phyloP scores from a whole-genome alignment of 768 basidiomycete genomes.

The Phylloporus sp. region DNA sequence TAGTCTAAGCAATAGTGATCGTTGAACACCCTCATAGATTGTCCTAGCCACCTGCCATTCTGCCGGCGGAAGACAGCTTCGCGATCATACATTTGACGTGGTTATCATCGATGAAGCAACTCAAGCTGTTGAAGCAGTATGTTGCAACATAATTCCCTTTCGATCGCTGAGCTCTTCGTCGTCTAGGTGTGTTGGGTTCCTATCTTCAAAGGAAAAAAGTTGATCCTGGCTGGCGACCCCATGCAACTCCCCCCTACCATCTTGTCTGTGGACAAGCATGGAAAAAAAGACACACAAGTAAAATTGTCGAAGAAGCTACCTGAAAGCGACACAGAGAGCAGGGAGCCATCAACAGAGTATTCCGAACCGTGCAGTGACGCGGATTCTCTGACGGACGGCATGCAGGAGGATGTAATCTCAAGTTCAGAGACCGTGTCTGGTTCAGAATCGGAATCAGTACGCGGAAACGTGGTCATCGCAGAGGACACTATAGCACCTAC shows the following conservation, averaged over 20 bases:
- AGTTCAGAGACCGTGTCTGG: slow-evolving; percentile 7
- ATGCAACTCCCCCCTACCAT: slow-evolving; percentile 95
- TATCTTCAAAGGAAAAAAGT: slow-evolving; percentile 84
- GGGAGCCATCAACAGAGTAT: neutral
- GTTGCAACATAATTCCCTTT: slow-evolving; percentile 14
- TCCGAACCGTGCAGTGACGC: neutral
- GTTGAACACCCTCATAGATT: slow-evolving; percentile 40
- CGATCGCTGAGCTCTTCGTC: neutral
- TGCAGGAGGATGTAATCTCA: slow-evolving; percentile 2
- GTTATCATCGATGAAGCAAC: slow-evolving; percentile 98
- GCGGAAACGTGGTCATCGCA: slow-evolving; percentile 17
- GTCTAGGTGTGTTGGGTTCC: slow-evolving; percentile 77
- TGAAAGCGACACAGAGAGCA: neutral
- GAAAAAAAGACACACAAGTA: slow-evolving; percentile 22
- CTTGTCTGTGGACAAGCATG: slow-evolving; percentile 54
- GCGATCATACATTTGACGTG: slow-evolving; percentile 79
- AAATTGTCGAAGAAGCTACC: neutral
- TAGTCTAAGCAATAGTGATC: neutral
- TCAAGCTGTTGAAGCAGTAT: slow-evolving; percentile 89
- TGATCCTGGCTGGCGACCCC: slow-evolving; percentile 91
- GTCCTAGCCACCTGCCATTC: slow-evolving; percentile 95
- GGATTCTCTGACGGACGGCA: neutral
- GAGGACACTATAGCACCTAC: slow-evolving; percentile 13
- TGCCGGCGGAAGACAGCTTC: slow-evolving; percentile 78
- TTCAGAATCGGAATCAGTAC: slow-evolving; percentile 18